Conservation (phyloP, 768 basidiomycete genomes). For the Gymnopilus junonius region DNA sequence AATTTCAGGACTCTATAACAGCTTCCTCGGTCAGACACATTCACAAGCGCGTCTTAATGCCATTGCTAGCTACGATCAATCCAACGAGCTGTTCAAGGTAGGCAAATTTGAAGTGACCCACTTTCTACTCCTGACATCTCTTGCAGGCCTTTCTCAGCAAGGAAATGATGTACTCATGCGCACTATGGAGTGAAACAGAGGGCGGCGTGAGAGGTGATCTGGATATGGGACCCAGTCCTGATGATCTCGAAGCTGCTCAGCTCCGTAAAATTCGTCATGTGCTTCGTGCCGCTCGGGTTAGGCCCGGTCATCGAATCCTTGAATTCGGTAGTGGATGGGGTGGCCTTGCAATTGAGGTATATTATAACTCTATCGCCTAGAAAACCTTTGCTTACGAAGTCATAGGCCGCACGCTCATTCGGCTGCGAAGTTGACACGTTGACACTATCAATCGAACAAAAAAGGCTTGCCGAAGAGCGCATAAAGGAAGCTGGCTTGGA, state of each 20-base stretch:
- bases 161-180: constrained; percentile 97
- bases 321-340: constrained; percentile 98
- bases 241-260: constrained; percentile 83
- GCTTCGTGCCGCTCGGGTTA: constrained; percentile 75
- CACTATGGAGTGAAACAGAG: constrained; percentile 80
- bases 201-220: constrained; percentile 80
- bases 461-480: constrained; percentile 84
- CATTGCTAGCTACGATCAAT: constrained; percentile 90
- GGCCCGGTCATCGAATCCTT: constrained; percentile 79
- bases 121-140: constrained; percentile 12
- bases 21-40: constrained; percentile 74
- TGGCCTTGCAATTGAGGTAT: constrained; percentile 83
- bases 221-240: constrained; percentile 53
- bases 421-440: constrained; percentile 90
- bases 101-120: constrained; percentile 9
- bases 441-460: constrained; percentile 88
- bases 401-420: constrained; percentile 65
- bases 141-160: constrained; percentile 74
- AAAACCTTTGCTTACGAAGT: constrained; percentile 4
- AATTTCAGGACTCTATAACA: constrained; percentile 67
- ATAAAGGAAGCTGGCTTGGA: constrained; percentile 73
- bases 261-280: constrained; percentile 84
- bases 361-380: constrained; percentile 8
- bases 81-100: constrained; percentile 86
- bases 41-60: constrained; percentile 79